Evolutionary conservation across 176 grass and related monocot species (phyloP).

Genomic region (Musa acuminata): DNA sequence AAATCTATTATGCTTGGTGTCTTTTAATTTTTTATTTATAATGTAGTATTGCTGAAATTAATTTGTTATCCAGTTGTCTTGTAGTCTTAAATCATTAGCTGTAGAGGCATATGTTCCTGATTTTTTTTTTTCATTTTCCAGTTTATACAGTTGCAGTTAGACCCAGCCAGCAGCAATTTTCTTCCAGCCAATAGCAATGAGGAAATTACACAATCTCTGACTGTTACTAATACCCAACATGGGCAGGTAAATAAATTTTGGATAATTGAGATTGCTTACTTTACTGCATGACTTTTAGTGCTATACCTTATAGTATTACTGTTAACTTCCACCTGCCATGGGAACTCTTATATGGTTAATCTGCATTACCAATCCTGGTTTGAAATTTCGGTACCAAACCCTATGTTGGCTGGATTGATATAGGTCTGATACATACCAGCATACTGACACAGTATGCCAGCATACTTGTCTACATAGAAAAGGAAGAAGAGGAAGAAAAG

Average conservation of each 20-base stretch:
- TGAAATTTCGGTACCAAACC: too few relatives aligned
- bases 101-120: slow-evolving; percentile 9
- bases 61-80: not conserved
- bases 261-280: not conserved
- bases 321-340: not conserved
- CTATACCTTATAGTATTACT: not conserved
- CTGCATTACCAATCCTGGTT: too few relatives aligned
- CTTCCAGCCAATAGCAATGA: slow-evolving; percentile 58
- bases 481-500: too few relatives aligned
- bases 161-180: slow-evolving; percentile 73
- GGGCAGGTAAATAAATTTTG: slow-evolving; percentile 50
- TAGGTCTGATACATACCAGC: too few relatives aligned
- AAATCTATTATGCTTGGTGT: not conserved
- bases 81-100: not conserved
- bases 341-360: not conserved
- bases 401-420: too few relatives aligned
- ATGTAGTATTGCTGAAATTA: not conserved
- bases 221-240: slow-evolving; percentile 78
- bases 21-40: not conserved
- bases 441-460: too few relatives aligned
- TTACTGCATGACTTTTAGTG: too few relatives aligned
- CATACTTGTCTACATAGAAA: too few relatives aligned
- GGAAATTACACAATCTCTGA: slow-evolving; percentile 66
- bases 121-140: slow-evolving; percentile 26
- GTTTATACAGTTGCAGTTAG: slow-evolving; percentile 77